phyloP scores from a whole-genome alignment of 2,329 filamentous ascomycete genomes.

The Geosmithia putterillii region DNA sequence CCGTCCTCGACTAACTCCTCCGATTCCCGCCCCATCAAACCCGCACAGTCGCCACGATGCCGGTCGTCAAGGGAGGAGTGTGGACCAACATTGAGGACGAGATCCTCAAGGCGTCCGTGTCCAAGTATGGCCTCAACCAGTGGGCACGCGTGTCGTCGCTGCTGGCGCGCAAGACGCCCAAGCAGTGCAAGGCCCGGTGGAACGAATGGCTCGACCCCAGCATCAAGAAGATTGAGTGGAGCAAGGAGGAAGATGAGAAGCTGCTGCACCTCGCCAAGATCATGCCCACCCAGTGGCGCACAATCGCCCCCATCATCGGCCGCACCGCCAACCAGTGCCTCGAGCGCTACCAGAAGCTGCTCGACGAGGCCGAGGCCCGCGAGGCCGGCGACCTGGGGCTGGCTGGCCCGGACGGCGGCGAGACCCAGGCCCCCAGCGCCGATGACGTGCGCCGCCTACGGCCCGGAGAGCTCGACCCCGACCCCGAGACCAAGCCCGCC shows the following conservation, averaged over 20 bases:
- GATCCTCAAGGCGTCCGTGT: conserved; percentile 90
- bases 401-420: conserved; percentile 74
- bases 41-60: conserved; percentile 35
- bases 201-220: conserved; percentile 95
- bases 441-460: conserved; percentile 83
- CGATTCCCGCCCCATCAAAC: not conserved
- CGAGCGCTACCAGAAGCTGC: conserved; percentile 89
- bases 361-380: conserved; percentile 88
- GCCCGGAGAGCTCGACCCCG: conserved; percentile 92
- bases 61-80: conserved; percentile 62
- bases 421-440: conserved; percentile 76
- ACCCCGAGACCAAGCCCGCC: conserved; percentile 91
- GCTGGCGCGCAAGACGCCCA: conserved; percentile 91
- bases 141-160: conserved; percentile 98
- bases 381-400: conserved; percentile 77
- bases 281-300: conserved; percentile 98
- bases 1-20: not conserved
- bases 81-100: conserved; percentile 82
- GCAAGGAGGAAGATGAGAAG: conserved; percentile 96
- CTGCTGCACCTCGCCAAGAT: conserved; percentile 91
- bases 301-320: conserved; percentile 92
- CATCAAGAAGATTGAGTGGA: conserved; percentile 99
- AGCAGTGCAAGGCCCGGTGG: conserved; percentile 99
- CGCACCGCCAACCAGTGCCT: conserved; percentile 94
- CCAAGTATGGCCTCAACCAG: conserved; percentile 91